These are phyloP conservation scores for Euphorbia pulcherrima DNA, from an alignment of 345 rosid species.

Conservation along the genomic window DNA sequence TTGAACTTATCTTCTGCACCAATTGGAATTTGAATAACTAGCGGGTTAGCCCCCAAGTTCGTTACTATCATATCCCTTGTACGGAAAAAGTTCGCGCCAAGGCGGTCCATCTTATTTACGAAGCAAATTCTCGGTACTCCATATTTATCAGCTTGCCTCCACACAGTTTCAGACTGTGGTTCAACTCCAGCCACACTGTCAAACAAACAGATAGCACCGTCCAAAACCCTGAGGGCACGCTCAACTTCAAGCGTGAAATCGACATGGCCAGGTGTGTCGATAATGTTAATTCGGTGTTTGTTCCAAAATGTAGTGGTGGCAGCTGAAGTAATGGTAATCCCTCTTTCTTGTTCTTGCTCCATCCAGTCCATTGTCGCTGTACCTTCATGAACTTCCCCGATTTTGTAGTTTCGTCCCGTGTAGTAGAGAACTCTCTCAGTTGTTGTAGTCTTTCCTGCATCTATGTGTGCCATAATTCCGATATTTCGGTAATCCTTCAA, in stretches of 20 bases:
- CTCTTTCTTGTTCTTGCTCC: constrained; percentile 99
- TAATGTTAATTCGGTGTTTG: constrained; percentile 86
- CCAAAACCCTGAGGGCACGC: constrained; percentile 90
- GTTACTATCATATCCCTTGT: constrained; percentile 93
- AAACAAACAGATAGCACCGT: constrained; percentile 92
- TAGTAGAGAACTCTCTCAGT: constrained; percentile 82
- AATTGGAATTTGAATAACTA: constrained; percentile 78
- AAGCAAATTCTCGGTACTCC: constrained; percentile 98
- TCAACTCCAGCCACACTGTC: constrained; percentile 99
- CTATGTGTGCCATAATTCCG: constrained; percentile 99
- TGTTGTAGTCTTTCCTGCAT: constrained; percentile 97
- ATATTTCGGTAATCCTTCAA: constrained; percentile 85
- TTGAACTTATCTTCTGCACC: constrained; percentile 80
- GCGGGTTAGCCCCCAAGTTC: constrained; percentile 91
- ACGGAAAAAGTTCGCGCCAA: constrained; percentile 91
- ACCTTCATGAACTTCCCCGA: constrained; percentile 96
- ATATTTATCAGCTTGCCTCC: constrained; percentile 99
- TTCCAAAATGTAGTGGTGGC: constrained; percentile 94
- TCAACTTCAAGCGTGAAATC: constrained; percentile 97
- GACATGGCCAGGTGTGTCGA: constrained; percentile 94
- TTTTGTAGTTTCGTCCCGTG: constrained; percentile 94
- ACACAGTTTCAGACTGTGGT: constrained; percentile 98
- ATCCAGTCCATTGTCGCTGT: constrained; percentile 99
- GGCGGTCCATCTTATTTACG: constrained; percentile 93
- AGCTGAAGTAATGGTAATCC: constrained; percentile 94